Percentiles rank a stretch among this genome's conserved stretches.
phyloP scores from a whole-genome alignment of 345 rosid species.

The Salix suchowensis region DNA sequence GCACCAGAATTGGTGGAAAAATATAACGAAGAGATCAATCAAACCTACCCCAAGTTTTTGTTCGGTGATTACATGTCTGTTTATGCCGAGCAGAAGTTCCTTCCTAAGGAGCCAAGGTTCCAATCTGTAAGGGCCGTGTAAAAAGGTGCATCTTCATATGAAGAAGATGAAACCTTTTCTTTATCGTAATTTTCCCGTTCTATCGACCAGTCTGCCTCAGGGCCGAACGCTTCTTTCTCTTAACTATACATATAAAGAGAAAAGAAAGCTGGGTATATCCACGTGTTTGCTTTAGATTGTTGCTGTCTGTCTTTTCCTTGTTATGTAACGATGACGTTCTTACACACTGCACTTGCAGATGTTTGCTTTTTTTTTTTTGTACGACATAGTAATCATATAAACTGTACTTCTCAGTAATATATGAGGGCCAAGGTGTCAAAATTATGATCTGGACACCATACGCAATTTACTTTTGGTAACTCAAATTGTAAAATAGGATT shows the following conservation, averaged over 20 bases:
- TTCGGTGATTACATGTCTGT: constrained; percentile 93
- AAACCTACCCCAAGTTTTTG: constrained; percentile 61
- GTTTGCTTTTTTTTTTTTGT: background rate
- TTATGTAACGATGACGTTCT: background rate
- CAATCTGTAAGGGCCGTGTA: constrained; percentile 54
- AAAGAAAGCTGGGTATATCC: constrained; percentile 15
- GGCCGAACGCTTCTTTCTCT: constrained; percentile 22
- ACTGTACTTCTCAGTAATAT: background rate
- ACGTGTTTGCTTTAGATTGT: background rate
- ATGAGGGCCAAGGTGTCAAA: too few species aligned
- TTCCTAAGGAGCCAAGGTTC: constrained; percentile 82
- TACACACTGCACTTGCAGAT: background rate
- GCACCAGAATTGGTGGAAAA: constrained; percentile 36
- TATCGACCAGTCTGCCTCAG: background rate
- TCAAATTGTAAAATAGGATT: too few species aligned
- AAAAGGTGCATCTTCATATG: background rate
- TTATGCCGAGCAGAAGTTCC: constrained; percentile 84
- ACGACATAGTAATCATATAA: background rate
- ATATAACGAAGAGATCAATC: constrained; percentile 19
- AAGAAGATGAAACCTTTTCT: background rate
- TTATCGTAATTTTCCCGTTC: background rate
- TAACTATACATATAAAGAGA: constrained; percentile 1
- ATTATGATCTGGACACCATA: too few species aligned
- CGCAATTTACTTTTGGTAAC: fast-evolving
- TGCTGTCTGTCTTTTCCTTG: background rate